phyloP scores from a whole-genome alignment of 345 rosid genomes.

The Eucalyptus leucophloia region DNA sequence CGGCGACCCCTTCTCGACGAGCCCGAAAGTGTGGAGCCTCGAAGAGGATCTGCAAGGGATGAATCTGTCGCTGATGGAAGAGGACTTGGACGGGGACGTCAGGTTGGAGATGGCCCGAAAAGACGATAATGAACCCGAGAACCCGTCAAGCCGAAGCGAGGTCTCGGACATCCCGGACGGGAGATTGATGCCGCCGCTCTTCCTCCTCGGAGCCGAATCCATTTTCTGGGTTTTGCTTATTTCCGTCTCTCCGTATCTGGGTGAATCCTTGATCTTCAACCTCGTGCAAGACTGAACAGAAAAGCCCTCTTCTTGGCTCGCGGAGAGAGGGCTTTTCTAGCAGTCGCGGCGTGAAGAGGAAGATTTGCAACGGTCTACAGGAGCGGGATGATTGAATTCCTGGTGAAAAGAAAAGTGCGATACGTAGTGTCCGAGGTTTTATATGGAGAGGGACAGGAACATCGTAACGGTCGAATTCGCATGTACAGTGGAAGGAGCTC shows the following conservation, averaged over 20 bases:
- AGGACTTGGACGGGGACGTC: conserved; percentile 67
- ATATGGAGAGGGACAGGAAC: neutral
- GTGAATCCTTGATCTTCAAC: neutral
- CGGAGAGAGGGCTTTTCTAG: neutral
- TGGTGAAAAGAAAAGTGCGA: neutral
- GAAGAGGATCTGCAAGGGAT: conserved; percentile 97
- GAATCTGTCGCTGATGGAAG: conserved; percentile 83
- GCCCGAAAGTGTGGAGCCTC: conserved; percentile 79
- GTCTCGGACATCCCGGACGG: conserved; percentile 84
- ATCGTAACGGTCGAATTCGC: neutral
- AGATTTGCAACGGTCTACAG: neutral
- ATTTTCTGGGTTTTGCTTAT: neutral
- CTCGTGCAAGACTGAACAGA: neutral
- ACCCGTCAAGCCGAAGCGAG: conserved; percentile 48
- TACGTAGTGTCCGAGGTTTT: neutral
- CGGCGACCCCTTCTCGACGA: conserved; percentile 63
- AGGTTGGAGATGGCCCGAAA: conserved; percentile 55
- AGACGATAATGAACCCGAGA: conserved; percentile 29
- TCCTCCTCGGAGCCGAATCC: conserved; percentile 19
- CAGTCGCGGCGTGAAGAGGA: neutral
- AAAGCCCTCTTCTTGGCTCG: neutral
- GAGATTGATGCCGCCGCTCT: conserved; percentile 76
- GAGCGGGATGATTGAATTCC: neutral
- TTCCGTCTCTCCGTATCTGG: neutral
- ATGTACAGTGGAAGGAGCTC: neutral